Base-by-base conservation (phyloP, 1,139 yeast species). In the Scheffersomyces segobiensis region DNA sequence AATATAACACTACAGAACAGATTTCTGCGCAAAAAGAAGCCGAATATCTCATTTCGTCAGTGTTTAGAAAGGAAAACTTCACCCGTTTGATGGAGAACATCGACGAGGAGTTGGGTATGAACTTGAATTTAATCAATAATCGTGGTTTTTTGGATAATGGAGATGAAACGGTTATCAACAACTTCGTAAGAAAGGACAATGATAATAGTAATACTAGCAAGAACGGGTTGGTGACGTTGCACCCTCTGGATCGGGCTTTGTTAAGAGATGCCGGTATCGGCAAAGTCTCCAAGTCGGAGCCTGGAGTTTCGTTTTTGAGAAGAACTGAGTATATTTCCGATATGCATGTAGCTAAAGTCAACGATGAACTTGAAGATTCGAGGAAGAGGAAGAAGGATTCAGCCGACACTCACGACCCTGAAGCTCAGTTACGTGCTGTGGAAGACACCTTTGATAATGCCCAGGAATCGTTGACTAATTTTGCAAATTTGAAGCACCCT, bases 271-370 rank as follows among this genome's bases (percentile, higher is more conserved):
- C 98, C 46, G 86, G 83, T 19, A 76, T 81, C 56, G 82, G 79
- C 42, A 75, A 72, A 58, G 74, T 77, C 62, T 76, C 77, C 73
- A 86, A 79, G 70, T 81, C 84, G 53, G 86, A 76, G 70, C 88
- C 80, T 61, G 86, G 79, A 60, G 98, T 93, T 26, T 85, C 96
- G 20, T 93, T 93, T 76, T 82, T 93, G 70, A 87, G 98, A 77
- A 87, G 98, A 77, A 93, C 98, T 0, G 98, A 95, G 72, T 95
- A 95, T 72, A 90, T 92, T 61, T 82, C 93, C 17, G 86, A 78
- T 62, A 74, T 73, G 56, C 74, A 72, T 53, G 57, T 67, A 26
- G 67, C 74, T 6, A 70, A 69, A 57, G 59, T 55, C 12, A 58
- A 59, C 54, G 57, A 58, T 17, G 69, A 62, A 5, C 60, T 59